A percentile compares a stretch with the other conserved stretches of the same genome.
phyloP scores from a whole-genome alignment of 805 yeast genomes.

The Ogataea minuta region DNA sequence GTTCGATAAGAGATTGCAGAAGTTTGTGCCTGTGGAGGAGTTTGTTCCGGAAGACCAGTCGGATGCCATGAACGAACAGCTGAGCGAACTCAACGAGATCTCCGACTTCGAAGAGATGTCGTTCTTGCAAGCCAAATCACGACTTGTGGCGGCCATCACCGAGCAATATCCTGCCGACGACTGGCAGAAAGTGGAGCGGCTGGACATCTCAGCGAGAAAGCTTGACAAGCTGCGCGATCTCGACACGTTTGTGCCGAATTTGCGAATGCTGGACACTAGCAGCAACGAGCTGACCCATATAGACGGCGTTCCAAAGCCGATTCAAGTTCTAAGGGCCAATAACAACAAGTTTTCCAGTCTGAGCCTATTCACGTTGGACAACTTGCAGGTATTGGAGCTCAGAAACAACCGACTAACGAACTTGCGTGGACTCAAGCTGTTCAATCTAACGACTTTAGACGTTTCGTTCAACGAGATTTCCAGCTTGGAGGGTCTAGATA shows the following conservation, averaged over 20 bases:
- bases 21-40: constrained; percentile 25
- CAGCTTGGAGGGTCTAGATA: constrained; percentile 37
- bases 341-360: constrained; percentile 40
- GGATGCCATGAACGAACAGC: constrained; percentile 9
- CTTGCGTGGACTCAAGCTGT: constrained; percentile 39
- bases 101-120: constrained; percentile 38
- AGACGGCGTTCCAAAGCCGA: constrained; percentile 43
- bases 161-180: constrained; percentile 39
- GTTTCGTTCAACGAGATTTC: constrained; percentile 37
- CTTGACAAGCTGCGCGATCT: constrained; percentile 45
- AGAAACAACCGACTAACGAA: constrained; percentile 37
- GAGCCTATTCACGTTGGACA: constrained; percentile 41
- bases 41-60: constrained; percentile 9
- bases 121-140: constrained; percentile 45
- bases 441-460: constrained; percentile 43
- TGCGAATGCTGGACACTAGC: constrained; percentile 40
- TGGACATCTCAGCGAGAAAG: constrained; percentile 35
- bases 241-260: constrained; percentile 43
- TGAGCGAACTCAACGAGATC: constrained; percentile 22
- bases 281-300: constrained; percentile 41
- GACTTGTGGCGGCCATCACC: constrained; percentile 45
- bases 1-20: constrained; percentile 28
- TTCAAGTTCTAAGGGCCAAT: constrained; percentile 40
- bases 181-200: constrained; percentile 42
- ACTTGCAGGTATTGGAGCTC: constrained; percentile 43